Conservation (phyloP, 352 stramenopile genomes). For the Phytophthora ramorum region DNA sequence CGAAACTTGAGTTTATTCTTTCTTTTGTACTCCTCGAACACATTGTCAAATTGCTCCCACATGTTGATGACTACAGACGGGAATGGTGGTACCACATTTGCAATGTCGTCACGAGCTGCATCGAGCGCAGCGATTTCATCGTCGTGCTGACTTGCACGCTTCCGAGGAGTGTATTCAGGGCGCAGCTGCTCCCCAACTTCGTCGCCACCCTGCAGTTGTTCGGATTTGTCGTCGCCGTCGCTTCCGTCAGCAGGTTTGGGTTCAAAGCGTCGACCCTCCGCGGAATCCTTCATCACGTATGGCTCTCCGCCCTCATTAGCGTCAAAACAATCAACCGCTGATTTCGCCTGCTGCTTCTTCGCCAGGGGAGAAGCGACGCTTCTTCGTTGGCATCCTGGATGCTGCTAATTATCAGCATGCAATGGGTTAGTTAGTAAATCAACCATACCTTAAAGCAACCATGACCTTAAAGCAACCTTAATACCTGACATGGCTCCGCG, state of each 20-base stretch:
- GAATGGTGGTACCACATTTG: background rate
- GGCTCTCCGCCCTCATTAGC: background rate
- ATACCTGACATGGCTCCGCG: no score
- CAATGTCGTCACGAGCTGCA: background rate
- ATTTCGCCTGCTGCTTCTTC: no score
- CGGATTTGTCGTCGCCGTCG: background rate
- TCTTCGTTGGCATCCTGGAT: no score
- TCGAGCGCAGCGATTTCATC: background rate
- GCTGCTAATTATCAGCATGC: no score
- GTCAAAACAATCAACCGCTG: no score
- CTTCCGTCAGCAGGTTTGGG: background rate
- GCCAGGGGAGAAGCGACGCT: no score
- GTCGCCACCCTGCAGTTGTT: background rate
- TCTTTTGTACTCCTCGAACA: slow-evolving; percentile 2
- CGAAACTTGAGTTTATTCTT: slow-evolving; percentile 10
- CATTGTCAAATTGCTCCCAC: background rate
- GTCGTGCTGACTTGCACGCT: background rate
- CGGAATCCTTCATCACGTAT: no score
- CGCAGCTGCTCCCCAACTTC: background rate
- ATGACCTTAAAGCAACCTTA: background rate
- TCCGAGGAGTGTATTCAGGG: background rate
- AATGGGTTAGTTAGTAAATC: no score
- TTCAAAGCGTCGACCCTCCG: no score
- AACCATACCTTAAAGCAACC: background rate
- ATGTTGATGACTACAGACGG: background rate